Evolutionary conservation across 1,284 basidiomycete species (phyloP).

Genomic region (Phlebopus sp.): DNA sequence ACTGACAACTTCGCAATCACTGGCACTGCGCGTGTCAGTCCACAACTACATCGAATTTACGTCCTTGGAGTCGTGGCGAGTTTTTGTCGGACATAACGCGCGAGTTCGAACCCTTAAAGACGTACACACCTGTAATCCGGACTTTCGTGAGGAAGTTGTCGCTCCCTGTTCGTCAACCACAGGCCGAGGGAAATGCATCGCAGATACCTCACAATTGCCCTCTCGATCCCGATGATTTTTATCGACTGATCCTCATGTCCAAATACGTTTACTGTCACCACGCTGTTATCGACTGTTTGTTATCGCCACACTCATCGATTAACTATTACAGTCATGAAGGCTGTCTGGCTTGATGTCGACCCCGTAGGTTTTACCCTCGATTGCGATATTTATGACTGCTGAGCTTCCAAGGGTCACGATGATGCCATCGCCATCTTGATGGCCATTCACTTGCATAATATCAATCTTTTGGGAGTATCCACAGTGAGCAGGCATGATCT

Average conservation of each 20-base stretch:
- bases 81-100: too few relatives aligned
- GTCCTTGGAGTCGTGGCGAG: too few relatives aligned
- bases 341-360: constrained; percentile 57
- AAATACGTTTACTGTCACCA: background rate
- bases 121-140: too few relatives aligned
- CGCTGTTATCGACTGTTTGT: background rate
- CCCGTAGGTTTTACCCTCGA: constrained; percentile 38
- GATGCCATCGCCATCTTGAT: constrained; percentile 80
- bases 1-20: background rate
- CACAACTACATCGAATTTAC: too few relatives aligned
- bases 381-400: background rate
- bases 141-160: too few relatives aligned
- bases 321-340: constrained; percentile 10
- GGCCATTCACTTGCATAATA: constrained; percentile 59
- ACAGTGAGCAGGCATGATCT: constrained; percentile 48
- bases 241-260: too few relatives aligned
- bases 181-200: too few relatives aligned
- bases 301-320: background rate
- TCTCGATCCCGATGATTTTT: too few relatives aligned
- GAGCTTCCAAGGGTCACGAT: constrained; percentile 67
- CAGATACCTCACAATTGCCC: too few relatives aligned
- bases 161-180: too few relatives aligned
- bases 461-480: constrained; percentile 75
- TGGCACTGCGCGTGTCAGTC: too few relatives aligned
- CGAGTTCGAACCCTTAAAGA: too few relatives aligned